A percentile compares a stretch with the other conserved stretches of the same genome.
These are phyloP conservation scores for Senecio squalidus DNA, from an alignment of 140 eudicot species.

Conservation along the genomic window DNA sequence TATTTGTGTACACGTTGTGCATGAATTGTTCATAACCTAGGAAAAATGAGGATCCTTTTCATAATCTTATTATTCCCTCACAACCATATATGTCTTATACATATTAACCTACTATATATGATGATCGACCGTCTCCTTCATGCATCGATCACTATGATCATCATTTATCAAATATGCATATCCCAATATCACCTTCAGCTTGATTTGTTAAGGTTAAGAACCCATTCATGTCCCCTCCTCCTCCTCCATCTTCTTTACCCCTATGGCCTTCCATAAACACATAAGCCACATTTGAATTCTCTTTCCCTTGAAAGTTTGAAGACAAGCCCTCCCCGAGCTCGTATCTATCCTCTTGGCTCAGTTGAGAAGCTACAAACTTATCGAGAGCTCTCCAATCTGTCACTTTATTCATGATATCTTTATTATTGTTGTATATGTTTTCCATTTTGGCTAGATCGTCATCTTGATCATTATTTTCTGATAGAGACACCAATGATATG, in stretches of 20 bases:
- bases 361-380: slow-evolving; percentile 91
- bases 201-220: slow-evolving; percentile 43
- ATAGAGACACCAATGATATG: slow-evolving; percentile 25
- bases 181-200: slow-evolving; percentile 57
- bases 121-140: slow-evolving; percentile 7
- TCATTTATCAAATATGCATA: slow-evolving; percentile 57
- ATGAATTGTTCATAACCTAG: neutral
- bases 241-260: slow-evolving; percentile 42
- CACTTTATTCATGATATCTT: slow-evolving; percentile 18
- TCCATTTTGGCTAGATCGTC: slow-evolving; percentile 8
- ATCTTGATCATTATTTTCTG: slow-evolving; percentile 32
- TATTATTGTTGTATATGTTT: slow-evolving; percentile 5
- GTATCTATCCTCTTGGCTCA: slow-evolving; percentile 60
- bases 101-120: slow-evolving; percentile 8
- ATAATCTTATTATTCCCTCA: slow-evolving; percentile 8
- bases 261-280: slow-evolving; percentile 47
- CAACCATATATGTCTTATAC: slow-evolving; percentile 18
- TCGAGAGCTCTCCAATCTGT: slow-evolving; percentile 92
- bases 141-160: slow-evolving; percentile 11
- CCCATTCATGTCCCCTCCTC: slow-evolving; percentile 37
- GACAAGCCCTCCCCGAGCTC: slow-evolving; percentile 15
- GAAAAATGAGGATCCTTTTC: slow-evolving; percentile 14
- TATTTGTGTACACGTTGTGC: slow-evolving; percentile 1
- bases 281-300: slow-evolving; percentile 34
- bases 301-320: slow-evolving; percentile 31